Conservation (phyloP, 352 stramenopile species). For the Phytophthora crassamura region DNA sequence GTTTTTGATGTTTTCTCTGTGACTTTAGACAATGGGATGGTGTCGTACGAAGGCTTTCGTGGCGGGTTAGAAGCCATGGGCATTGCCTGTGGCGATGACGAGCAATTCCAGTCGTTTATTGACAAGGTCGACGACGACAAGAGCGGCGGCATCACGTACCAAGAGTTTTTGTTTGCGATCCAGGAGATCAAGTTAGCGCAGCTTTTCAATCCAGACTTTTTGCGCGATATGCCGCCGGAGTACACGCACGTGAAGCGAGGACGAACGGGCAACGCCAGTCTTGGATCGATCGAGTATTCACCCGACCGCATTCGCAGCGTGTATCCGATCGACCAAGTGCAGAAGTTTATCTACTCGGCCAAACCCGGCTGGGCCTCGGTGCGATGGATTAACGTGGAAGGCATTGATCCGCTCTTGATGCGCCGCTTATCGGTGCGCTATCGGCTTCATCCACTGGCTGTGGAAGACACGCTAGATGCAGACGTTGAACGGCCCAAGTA, state of each 20-base stretch:
- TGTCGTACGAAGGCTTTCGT: slow-evolving; percentile 83
- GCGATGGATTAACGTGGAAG: slow-evolving; percentile 85
- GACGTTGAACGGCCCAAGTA: slow-evolving; percentile 86
- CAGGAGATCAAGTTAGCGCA: slow-evolving; percentile 91
- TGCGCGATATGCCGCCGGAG: slow-evolving; percentile 49
- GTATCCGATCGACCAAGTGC: slow-evolving; percentile 71
- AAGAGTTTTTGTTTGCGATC: slow-evolving; percentile 87
- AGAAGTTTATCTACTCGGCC: slow-evolving; percentile 87
- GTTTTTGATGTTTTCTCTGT: slow-evolving; percentile 11
- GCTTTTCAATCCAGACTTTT: slow-evolving; percentile 74
- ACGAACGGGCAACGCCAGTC: slow-evolving; percentile 16
- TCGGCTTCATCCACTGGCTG: slow-evolving; percentile 80
- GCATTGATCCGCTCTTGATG: slow-evolving; percentile 66
- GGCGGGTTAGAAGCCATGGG: slow-evolving; percentile 79
- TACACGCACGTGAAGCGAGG: slow-evolving; percentile 31
- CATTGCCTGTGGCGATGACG: slow-evolving; percentile 70
- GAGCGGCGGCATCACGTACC: slow-evolving; percentile 82
- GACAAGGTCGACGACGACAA: slow-evolving; percentile 84
- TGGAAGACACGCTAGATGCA: slow-evolving; percentile 85
- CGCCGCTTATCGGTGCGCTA: slow-evolving; percentile 86
- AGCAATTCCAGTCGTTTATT: slow-evolving; percentile 76
- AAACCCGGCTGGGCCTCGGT: slow-evolving; percentile 77
- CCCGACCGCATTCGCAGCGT: slow-evolving; percentile 78
- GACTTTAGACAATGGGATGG: slow-evolving; percentile 53
- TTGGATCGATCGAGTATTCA: slow-evolving; percentile 85